A percentile compares a stretch with the other conserved stretches of the same genome.
phyloP scores from a whole-genome alignment of 2,329 filamentous ascomycete species.

The Ascochyta viciae-villosae region DNA sequence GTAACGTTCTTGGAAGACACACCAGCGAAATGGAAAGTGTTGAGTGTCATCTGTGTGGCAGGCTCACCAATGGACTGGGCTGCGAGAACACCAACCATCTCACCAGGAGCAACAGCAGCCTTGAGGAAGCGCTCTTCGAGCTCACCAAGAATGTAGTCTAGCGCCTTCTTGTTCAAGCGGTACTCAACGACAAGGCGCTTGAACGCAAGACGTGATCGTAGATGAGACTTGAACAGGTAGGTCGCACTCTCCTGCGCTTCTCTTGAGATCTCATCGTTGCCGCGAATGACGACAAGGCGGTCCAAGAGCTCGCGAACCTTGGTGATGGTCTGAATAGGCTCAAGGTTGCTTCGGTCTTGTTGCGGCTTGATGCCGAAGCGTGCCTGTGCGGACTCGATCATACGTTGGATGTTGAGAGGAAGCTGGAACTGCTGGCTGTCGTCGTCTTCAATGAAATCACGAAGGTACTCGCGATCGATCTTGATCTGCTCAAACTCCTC shows the following conservation, averaged over 20 bases:
- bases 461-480: conserved; percentile 77
- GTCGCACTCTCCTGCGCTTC: conserved; percentile 92
- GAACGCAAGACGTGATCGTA: conserved; percentile 89
- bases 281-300: conserved; percentile 84
- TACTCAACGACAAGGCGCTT: conserved; percentile 89
- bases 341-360: conserved; percentile 83
- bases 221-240: conserved; percentile 87
- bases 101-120: conserved; percentile 86
- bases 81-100: conserved; percentile 98
- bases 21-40: conserved; percentile 99
- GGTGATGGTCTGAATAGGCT: conserved; percentile 85
- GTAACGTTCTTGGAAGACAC: conserved; percentile 99
- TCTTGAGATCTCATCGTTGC: conserved; percentile 77
- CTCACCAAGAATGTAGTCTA: conserved; percentile 90
- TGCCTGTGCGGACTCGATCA: conserved; percentile 88
- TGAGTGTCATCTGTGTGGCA: conserved; percentile 98
- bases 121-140: conserved; percentile 87
- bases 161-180: conserved; percentile 86
- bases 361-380: conserved; percentile 86
- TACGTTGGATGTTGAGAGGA: conserved; percentile 87
- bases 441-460: conserved; percentile 69
- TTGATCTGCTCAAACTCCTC: conserved; percentile 82
- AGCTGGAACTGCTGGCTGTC: conserved; percentile 88
- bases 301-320: conserved; percentile 77
- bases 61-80: conserved; percentile 99